Evolutionary conservation across 108 stramenopile species (phyloP).

Genomic region (Mayamaea pseudoterrestris): DNA sequence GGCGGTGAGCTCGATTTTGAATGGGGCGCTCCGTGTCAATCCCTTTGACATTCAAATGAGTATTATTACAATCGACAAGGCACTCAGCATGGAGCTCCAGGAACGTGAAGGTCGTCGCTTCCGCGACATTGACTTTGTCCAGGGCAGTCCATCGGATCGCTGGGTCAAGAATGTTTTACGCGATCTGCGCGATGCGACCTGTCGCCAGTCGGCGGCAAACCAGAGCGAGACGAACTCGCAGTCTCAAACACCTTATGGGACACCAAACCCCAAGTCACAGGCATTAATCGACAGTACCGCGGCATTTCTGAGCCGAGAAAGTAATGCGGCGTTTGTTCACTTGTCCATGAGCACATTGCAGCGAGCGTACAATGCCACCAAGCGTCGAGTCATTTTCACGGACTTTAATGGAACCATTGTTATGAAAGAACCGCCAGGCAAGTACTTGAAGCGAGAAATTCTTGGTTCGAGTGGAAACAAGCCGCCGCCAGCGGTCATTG

Average conservation of each 20-base stretch:
- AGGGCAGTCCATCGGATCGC: constrained; percentile 81
- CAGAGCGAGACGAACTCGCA: constrained; percentile 11
- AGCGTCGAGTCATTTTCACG: constrained; percentile 84
- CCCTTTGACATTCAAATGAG: constrained; percentile 90
- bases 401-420: constrained; percentile 98
- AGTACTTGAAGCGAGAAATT: constrained; percentile 95
- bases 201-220: constrained; percentile 5
- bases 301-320: constrained; percentile 56
- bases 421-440: constrained; percentile 86
- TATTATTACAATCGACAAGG: constrained; percentile 85
- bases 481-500: constrained; percentile 51
- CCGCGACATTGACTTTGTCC: constrained; percentile 95
- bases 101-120: constrained; percentile 83
- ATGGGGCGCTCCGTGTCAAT: constrained; percentile 96
- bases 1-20: constrained; percentile 89
- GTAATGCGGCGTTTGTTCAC: constrained; percentile 29
- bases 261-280: constrained; percentile 12
- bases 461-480: constrained; percentile 81
- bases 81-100: constrained; percentile 70
- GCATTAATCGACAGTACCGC: constrained; percentile 34
- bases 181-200: constrained; percentile 71
- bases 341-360: constrained; percentile 49
- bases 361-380: constrained; percentile 51
- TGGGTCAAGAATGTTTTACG: constrained; percentile 94
- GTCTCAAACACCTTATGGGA: constrained; percentile 7